Percentiles rank a stretch among this genome's conserved stretches.
Conservation (phyloP, 2,329 filamentous ascomycete species). For the Claviceps monticola region DNA sequence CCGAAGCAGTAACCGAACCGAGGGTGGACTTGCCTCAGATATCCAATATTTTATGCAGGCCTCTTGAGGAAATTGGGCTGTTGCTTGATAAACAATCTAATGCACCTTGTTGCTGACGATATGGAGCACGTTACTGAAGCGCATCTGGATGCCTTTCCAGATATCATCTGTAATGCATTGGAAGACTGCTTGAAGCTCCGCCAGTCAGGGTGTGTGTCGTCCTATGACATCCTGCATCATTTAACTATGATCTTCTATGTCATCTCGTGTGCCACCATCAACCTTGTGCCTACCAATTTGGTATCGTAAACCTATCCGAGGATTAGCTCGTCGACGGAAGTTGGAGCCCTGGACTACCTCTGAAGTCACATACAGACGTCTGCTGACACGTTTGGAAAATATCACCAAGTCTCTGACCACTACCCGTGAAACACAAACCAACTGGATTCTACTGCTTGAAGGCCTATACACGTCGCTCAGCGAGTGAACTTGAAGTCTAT, state of each 20-base stretch:
- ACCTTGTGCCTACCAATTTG: not conserved
- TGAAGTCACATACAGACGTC: slow-evolving; percentile 10
- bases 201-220: slow-evolving; percentile 9
- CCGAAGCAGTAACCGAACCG: slow-evolving; percentile 13
- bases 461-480: slow-evolving; percentile 24
- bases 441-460: slow-evolving; percentile 25
- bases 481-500: slow-evolving; percentile 21
- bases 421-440: slow-evolving; percentile 18
- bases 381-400: slow-evolving; percentile 28
- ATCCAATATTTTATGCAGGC: slow-evolving; percentile 13
- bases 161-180: slow-evolving; percentile 22
- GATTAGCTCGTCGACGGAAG: not conserved
- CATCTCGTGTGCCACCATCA: not conserved
- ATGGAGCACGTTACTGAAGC: slow-evolving; percentile 20
- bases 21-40: slow-evolving; percentile 23
- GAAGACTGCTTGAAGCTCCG: slow-evolving; percentile 25
- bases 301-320: not conserved
- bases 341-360: not conserved
- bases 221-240: too few species aligned
- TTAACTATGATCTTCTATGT: too few species aligned
- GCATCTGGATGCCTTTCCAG: slow-evolving; percentile 21
- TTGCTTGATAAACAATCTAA: slow-evolving; percentile 25
- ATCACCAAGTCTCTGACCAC: slow-evolving; percentile 19
- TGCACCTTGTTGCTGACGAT: slow-evolving; percentile 23
- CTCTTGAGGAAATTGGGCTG: slow-evolving; percentile 19